Conservation (phyloP, 176 grass and related monocot genomes). For the Hsuehochloa calcarea region DNA sequence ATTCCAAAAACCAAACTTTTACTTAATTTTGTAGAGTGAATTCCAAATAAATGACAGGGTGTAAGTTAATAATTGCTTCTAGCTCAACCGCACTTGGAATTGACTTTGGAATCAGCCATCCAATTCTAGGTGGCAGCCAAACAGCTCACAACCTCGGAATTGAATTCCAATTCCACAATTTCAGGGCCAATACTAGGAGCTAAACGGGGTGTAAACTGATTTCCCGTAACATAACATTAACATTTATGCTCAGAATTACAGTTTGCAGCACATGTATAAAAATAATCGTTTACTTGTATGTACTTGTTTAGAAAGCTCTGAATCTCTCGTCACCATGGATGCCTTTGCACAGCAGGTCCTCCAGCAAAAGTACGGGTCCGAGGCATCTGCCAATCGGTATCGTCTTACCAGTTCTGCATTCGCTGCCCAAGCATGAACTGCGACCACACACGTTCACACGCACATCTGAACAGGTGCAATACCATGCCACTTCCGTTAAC, state of each 20-base stretch:
- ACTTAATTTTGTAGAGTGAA: no score
- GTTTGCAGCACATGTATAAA: slow-evolving; percentile 10
- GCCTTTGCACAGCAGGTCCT: background rate
- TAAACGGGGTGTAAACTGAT: background rate
- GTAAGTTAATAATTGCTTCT: no score
- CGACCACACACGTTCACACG: background rate
- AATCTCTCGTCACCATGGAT: background rate
- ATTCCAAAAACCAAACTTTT: no score
- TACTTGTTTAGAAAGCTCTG: background rate
- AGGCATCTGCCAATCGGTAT: background rate
- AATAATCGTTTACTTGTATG: background rate
- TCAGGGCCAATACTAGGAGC: no score
- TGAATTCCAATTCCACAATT: no score
- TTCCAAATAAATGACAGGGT: no score
- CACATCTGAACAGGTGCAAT: background rate
- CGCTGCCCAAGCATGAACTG: background rate
- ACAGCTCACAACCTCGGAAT: no score
- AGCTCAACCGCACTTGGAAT: no score
- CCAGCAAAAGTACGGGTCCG: background rate
- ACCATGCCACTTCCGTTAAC: background rate
- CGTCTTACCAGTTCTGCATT: background rate
- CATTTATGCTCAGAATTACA: slow-evolving; percentile 6
- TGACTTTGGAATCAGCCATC: no score
- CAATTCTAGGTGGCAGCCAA: no score
- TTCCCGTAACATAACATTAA: slow-evolving; percentile 20